phyloP scores from a whole-genome alignment of 306 rosid genomes.

The Dalbergia oliveri region DNA sequence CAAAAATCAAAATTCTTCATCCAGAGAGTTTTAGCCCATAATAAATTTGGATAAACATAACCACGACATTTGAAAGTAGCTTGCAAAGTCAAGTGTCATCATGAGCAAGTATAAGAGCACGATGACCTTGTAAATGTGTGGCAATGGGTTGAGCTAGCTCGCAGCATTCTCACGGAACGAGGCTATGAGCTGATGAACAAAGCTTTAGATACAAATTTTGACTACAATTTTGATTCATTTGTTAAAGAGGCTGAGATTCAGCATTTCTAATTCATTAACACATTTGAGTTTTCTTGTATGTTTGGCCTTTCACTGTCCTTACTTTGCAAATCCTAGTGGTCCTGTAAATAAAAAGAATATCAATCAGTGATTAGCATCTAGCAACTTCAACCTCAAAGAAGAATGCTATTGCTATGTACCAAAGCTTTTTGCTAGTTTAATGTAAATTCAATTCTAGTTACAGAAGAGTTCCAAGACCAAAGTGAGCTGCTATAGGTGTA shows the following conservation, averaged over 20 bases:
- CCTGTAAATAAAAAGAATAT: neutral
- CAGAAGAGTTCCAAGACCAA: too few relatives aligned
- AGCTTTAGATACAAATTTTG: conserved; percentile 16
- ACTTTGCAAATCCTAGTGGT: conserved; percentile 6
- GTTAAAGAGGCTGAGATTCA: neutral
- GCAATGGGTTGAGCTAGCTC: conserved; percentile 10
- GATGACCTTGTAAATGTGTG: conserved; percentile 5
- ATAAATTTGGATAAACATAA: neutral
- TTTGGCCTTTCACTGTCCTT: neutral
- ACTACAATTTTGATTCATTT: neutral
- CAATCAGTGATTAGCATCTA: neutral
- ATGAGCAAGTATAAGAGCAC: neutral
- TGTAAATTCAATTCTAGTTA: too few relatives aligned
- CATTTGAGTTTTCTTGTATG: neutral
- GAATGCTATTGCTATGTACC: neutral
- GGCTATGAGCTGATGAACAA: conserved; percentile 1
- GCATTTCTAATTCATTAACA: neutral
- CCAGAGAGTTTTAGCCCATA: neutral
- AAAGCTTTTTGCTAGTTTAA: neutral
- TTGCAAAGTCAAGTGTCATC: neutral
- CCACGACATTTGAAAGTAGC: neutral
- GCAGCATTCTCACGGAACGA: neutral
- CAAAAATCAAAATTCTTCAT: too few relatives aligned
- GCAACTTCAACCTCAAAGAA: too few relatives aligned
- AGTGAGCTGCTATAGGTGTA: neutral